phyloP scores from a whole-genome alignment of 2,329 filamentous ascomycete genomes.

The Cryphonectria radicalis region DNA sequence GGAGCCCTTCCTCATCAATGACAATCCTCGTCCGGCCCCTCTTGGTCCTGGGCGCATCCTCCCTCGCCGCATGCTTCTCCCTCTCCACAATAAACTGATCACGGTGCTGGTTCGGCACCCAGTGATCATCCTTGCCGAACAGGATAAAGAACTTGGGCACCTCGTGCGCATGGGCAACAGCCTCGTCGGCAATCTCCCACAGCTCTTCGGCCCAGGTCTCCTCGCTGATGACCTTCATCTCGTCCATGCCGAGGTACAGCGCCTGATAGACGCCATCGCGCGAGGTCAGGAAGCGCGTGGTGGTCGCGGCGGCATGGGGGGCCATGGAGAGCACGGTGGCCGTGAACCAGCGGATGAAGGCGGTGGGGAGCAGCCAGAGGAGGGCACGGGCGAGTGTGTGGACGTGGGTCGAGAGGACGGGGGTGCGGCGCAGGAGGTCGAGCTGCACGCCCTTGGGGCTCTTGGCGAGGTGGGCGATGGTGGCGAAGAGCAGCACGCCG shows the following conservation, averaged over 20 bases:
- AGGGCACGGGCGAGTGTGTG: constrained; percentile 47
- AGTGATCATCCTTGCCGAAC: constrained; percentile 64
- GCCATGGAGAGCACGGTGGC: constrained; percentile 52
- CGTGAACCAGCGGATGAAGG: constrained; percentile 49
- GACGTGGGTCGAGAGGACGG: constrained; percentile 47
- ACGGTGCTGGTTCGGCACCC: constrained; percentile 61
- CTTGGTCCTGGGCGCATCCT: constrained; percentile 33
- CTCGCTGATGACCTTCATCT: constrained; percentile 61
- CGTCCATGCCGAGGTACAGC: constrained; percentile 61
- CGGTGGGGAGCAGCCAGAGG: constrained; percentile 47
- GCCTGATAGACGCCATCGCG: constrained; percentile 63
- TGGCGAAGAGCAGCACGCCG: constrained; percentile 73
- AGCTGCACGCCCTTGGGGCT: constrained; percentile 64
- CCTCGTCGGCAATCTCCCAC: constrained; percentile 53
- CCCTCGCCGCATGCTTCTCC: constrained; percentile 38
- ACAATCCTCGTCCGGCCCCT: constrained; percentile 50
- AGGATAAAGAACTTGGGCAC: constrained; percentile 61
- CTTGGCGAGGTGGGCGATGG: constrained; percentile 70
- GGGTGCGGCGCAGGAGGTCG: constrained; percentile 46
- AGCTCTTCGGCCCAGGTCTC: constrained; percentile 48
- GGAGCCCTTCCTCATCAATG: constrained; percentile 59
- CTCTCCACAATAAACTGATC: constrained; percentile 58
- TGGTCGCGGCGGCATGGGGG: constrained; percentile 52
- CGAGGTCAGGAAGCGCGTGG: constrained; percentile 58
- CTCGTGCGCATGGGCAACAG: constrained; percentile 29